These are phyloP conservation scores for Cladophialophora immunda DNA, from an alignment of 2,329 filamentous ascomycete species.

Conservation along the genomic window DNA sequence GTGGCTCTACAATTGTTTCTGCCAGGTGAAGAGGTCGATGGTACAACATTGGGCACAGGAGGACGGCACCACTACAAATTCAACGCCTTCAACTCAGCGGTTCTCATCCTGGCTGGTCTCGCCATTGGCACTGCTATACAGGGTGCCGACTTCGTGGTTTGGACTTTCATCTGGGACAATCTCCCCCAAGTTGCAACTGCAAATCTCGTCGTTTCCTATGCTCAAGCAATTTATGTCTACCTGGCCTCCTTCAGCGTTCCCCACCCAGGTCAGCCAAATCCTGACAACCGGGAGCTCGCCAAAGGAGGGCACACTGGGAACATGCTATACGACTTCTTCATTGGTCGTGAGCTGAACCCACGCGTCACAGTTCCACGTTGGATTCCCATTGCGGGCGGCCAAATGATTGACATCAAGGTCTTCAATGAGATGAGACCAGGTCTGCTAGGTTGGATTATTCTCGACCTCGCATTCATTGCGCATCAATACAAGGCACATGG, in stretches of 20 bases:
- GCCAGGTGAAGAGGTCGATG: slow-evolving; percentile 76
- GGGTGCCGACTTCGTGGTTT: slow-evolving; percentile 84
- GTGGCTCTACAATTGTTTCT: slow-evolving; percentile 78
- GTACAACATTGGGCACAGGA: slow-evolving; percentile 73
- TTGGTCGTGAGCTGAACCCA: slow-evolving; percentile 93
- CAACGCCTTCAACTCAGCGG: slow-evolving; percentile 78
- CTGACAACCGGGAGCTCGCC: slow-evolving; percentile 78
- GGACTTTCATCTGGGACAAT: slow-evolving; percentile 93
- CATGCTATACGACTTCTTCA: slow-evolving; percentile 93
- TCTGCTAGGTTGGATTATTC: slow-evolving; percentile 85
- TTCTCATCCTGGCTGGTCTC: slow-evolving; percentile 75
- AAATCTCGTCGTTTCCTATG: slow-evolving; percentile 79
- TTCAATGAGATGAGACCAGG: slow-evolving; percentile 93
- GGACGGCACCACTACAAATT: slow-evolving; percentile 83
- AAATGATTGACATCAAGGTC: slow-evolving; percentile 85
- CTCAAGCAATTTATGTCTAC: slow-evolving; percentile 81
- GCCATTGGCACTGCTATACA: slow-evolving; percentile 78
- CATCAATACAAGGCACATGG: slow-evolving; percentile 89
- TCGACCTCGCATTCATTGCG: slow-evolving; percentile 84
- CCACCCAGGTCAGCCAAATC: slow-evolving; percentile 66
- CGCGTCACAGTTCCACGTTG: slow-evolving; percentile 64
- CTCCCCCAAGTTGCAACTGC: slow-evolving; percentile 85
- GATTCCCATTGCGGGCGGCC: slow-evolving; percentile 75
- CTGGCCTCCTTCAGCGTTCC: slow-evolving; percentile 82
- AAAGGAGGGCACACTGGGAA: slow-evolving; percentile 84